Conservation (phyloP, 495 filamentous ascomycete genomes). For the Penicillium mononematosum region DNA sequence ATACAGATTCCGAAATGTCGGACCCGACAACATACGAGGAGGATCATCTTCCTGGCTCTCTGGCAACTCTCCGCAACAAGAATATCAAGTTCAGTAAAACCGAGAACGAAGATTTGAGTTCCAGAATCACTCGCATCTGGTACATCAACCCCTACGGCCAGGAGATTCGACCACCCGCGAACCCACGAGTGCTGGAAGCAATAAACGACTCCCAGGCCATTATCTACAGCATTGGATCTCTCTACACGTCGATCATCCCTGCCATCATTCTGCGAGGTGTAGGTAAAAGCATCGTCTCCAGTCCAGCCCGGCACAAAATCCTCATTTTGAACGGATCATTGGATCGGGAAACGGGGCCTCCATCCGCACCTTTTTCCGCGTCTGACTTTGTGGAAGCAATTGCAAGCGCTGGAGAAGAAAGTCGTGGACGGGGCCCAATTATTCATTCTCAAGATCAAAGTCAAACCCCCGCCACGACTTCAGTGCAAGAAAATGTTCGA, state of each 20-base stretch:
- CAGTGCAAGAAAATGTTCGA: constrained; percentile 17
- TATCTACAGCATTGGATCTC: constrained; percentile 85
- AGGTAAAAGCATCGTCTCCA: constrained; percentile 38
- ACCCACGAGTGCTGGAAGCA: constrained; percentile 71
- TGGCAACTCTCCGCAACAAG: constrained; percentile 73
- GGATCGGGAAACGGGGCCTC: constrained; percentile 82
- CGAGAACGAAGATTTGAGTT: constrained; percentile 66
- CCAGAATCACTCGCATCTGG: constrained; percentile 81
- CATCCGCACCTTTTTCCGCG: constrained; percentile 59
- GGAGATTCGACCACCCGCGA: constrained; percentile 79
- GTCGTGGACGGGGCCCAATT: constrained; percentile 33
- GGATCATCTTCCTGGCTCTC: constrained; percentile 81
- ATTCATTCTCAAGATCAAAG: constrained; percentile 4
- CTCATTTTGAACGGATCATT: constrained; percentile 79
- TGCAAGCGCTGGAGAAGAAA: constrained; percentile 57
- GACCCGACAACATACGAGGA: constrained; percentile 59
- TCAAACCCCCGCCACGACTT: neutral
- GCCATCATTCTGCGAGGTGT: constrained; percentile 50
- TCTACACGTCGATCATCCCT: constrained; percentile 82
- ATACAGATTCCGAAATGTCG: constrained; percentile 65
- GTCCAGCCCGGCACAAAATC: constrained; percentile 66
- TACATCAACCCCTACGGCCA: constrained; percentile 97
- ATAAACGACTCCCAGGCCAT: constrained; percentile 62
- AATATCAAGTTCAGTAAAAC: constrained; percentile 79
- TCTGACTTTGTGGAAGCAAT: constrained; percentile 79